Base-by-base conservation (phyloP, 2,329 filamentous ascomycete genomes). In the Podosphaera fusca region DNA sequence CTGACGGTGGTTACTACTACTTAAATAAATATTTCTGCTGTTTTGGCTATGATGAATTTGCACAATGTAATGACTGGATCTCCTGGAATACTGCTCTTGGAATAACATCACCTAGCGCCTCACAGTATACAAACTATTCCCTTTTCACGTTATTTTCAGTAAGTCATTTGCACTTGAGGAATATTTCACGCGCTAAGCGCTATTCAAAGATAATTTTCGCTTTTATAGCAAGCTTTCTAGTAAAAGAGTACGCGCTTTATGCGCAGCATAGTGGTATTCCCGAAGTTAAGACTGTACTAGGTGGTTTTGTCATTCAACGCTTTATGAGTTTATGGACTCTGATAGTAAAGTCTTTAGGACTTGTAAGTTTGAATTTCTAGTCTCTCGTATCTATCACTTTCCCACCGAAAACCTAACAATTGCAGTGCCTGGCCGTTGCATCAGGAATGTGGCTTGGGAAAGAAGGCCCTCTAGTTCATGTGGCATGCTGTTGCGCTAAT, bases 21-120 rank as follows among this genome's bases (percentile, higher is more conserved):
- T 76, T 98, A 58, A 98, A 98, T 69, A 87, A 96, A 74, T 84
- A 80, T 68, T 98, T 98, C 69, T 98, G 92, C 71, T 98, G 92
- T 69, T 98, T 89, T 88, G 92, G 92, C 42, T 85, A 92, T 57
- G 88, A 95, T 64, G 84, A 80, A 30, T 12, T 81, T 52, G 81
- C 82, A 33, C 80, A 92, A 65, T 98, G 92, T 67, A 72, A 78
- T 33, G 88, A 89, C 62, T 98, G 92, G 92, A 81, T 80, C 60
- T 77, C 82, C 0, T 98, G 92, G 92, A 82, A 85, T 53, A 74
- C 76, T 38, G 84, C 87, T 1, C 69, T 95, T 49, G 80, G 84
- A 5, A 74, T 87, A 30, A 68, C 70, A 8, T 83, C 81, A 10
- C 72, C 70, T 2, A 81, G 77, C 8, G 88, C 86, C 10, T 80